A percentile compares a stretch with the other conserved stretches of the same genome.
phyloP scores from a whole-genome alignment of 208 protist species.

The Acanthamoeba lenticulata region DNA sequence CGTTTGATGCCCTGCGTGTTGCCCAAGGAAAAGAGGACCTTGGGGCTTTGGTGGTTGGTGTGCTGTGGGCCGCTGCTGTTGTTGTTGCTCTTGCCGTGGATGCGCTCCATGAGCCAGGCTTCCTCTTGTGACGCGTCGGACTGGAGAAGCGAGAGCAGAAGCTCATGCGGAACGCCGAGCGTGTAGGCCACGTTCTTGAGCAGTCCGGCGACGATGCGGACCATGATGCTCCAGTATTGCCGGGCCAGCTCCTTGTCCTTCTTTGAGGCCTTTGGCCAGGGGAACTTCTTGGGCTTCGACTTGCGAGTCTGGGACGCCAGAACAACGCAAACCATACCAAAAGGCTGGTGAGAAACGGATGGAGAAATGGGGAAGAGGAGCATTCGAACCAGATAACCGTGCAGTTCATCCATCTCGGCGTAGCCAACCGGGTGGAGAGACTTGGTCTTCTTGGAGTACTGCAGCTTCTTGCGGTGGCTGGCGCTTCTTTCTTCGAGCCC shows the following conservation, averaged over 20 bases:
- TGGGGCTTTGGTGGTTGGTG: too few relatives aligned
- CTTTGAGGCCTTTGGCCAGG: slow-evolving; percentile 4
- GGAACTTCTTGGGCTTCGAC: slow-evolving; percentile 12
- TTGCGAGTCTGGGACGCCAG: neutral
- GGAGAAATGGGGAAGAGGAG: neutral
- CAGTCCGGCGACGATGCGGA: neutral
- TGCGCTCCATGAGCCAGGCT: neutral
- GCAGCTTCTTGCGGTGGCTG: neutral
- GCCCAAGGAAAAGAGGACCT: neutral
- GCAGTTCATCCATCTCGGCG: slow-evolving; percentile 13
- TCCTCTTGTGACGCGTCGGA: neutral
- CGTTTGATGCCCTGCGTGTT: neutral
- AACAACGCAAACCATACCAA: too few relatives aligned
- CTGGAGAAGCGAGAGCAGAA: slow-evolving; percentile 23
- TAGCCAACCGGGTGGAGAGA: neutral
- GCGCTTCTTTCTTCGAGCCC: neutral
- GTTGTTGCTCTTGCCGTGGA: neutral
- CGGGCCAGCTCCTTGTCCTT: slow-evolving; percentile 26
- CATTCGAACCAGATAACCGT: slow-evolving; percentile 47
- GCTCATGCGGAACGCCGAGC: neutral
- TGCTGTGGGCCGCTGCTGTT: neutral
- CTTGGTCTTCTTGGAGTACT: neutral
- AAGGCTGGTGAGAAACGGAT: neutral
- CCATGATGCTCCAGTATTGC: neutral
- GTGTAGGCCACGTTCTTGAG: neutral